Percentiles rank a stretch among this genome's conserved stretches.
phyloP scores from a whole-genome alignment of 768 basidiomycete species.

The Auricularia sp. region DNA sequence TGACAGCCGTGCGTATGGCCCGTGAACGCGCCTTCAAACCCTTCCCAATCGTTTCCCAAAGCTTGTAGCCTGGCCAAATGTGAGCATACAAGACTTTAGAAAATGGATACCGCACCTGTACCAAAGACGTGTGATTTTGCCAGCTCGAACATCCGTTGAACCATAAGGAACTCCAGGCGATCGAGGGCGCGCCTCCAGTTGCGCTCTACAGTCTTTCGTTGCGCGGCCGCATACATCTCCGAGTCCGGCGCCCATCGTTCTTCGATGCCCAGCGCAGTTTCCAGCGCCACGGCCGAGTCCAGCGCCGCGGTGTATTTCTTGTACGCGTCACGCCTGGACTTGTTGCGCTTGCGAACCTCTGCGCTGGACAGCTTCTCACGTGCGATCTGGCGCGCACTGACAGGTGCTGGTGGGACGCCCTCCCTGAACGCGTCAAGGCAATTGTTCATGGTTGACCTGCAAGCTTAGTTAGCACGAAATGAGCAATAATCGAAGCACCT shows the following conservation, averaged over 20 bases:
- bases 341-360: not conserved
- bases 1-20: conserved; percentile 20
- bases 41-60: conserved; percentile 1
- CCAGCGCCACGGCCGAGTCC: not conserved
- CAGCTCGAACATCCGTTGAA: conserved; percentile 1
- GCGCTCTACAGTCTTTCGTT: not conserved
- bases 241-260: not conserved
- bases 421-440: not conserved
- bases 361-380: not conserved
- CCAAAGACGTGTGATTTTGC: not conserved
- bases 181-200: not conserved
- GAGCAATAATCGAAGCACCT: not conserved
- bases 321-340: not conserved
- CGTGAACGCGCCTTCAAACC: conserved; percentile 3
- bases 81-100: not conserved
- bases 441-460: not conserved
- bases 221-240: not conserved
- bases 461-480: not conserved
- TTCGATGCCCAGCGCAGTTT: not conserved
- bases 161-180: not conserved
- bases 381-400: not conserved
- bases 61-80: not conserved
- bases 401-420: not conserved
- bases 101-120: not conserved
- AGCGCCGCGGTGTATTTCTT: not conserved